These are phyloP conservation scores for Globisporangium orthogonon DNA, from an alignment of 352 stramenopile genomes.

Conservation along the genomic window DNA sequence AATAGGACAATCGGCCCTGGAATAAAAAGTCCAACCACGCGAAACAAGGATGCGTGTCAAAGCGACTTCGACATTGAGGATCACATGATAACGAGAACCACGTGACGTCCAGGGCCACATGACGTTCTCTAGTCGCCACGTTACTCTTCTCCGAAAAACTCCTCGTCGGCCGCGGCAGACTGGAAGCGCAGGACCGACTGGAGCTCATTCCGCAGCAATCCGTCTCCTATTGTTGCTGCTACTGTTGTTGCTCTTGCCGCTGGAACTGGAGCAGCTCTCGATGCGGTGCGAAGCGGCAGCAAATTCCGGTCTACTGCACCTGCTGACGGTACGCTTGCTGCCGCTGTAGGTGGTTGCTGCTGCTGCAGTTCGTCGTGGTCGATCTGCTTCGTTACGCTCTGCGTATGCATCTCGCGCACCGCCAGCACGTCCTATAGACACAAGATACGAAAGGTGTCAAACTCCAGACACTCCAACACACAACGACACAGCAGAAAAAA, in stretches of 20 bases:
- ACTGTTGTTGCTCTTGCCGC: neutral
- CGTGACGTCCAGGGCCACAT: no score
- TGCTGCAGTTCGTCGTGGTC: neutral
- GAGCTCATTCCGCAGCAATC: neutral
- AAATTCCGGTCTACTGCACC: no score
- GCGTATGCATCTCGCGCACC: neutral
- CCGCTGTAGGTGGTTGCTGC: neutral
- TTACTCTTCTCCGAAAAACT: neutral
- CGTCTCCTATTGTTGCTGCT: neutral
- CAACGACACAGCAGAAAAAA: neutral
- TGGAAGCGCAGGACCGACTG: slow-evolving; percentile 1
- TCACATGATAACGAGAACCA: no score
- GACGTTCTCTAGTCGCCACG: neutral
- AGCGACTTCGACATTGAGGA: no score
- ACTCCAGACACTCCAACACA: neutral
- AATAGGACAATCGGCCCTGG: no score
- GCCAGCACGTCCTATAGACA: neutral
- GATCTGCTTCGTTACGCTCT: neutral
- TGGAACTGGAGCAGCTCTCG: no score
- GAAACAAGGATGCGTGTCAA: no score
- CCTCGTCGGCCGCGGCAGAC: neutral
- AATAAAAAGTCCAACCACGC: no score
- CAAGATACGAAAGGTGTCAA: neutral
- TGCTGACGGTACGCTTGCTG: neutral
- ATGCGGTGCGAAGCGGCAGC: neutral